Evolutionary conservation across 108 stramenopile genomes (phyloP).

Genomic region (Discostella pseudostelligera): DNA sequence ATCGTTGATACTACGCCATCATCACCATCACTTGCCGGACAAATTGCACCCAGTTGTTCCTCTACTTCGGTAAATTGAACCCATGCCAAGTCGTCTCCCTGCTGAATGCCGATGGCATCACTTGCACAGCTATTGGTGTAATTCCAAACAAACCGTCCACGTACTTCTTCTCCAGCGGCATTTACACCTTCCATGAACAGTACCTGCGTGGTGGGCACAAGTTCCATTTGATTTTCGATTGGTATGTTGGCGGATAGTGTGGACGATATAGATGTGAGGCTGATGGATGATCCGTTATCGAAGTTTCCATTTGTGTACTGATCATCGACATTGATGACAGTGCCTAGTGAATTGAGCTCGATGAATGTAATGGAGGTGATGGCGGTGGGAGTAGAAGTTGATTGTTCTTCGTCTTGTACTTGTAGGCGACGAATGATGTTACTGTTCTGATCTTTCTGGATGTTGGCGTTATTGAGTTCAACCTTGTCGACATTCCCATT

Average conservation of each 20-base stretch:
- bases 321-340: slow-evolving; percentile 27
- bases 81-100: slow-evolving; percentile 14
- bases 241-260: slow-evolving; percentile 1
- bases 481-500: background rate
- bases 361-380: slow-evolving; percentile 25
- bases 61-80: slow-evolving; percentile 3
- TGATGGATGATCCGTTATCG: slow-evolving; percentile 15
- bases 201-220: slow-evolving; percentile 21
- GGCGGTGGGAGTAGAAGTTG: no score
- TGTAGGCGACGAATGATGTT: background rate
- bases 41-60: background rate
- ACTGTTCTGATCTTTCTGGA: background rate
- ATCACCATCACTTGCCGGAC: background rate
- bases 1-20: background rate
- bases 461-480: background rate
- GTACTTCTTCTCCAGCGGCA: slow-evolving; percentile 21
- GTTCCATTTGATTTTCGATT: slow-evolving; percentile 23
- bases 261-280: slow-evolving; percentile 2
- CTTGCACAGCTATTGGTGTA: slow-evolving; percentile 22
- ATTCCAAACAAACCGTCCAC: slow-evolving; percentile 22
- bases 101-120: slow-evolving; percentile 8
- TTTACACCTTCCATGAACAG: slow-evolving; percentile 25
- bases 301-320: background rate
- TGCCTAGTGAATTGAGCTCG: slow-evolving; percentile 14
- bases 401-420: background rate